Conservation (phyloP, 805 yeast genomes). For the Kuraishia piskuri region DNA sequence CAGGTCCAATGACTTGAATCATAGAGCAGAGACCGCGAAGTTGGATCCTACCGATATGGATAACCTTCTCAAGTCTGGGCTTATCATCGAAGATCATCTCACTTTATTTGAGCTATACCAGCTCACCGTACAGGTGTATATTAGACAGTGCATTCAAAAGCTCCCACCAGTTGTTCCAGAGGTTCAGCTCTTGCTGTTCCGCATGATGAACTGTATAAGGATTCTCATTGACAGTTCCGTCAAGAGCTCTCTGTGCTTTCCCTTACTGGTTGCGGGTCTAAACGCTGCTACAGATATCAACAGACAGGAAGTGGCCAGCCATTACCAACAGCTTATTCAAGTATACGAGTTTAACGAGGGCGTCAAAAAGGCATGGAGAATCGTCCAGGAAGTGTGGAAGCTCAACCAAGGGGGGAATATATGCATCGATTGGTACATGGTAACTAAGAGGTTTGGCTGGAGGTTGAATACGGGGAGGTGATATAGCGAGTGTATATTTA, state of each 20-base stretch:
- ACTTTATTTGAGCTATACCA: constrained; percentile 27
- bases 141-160: constrained; percentile 15
- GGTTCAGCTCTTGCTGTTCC: constrained; percentile 11
- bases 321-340: constrained; percentile 21
- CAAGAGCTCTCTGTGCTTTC: constrained; percentile 25
- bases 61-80: background rate
- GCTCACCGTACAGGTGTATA: constrained; percentile 17
- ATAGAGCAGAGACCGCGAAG: background rate
- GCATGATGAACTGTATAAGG: constrained; percentile 15
- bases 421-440: constrained; percentile 30
- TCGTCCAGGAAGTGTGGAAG: constrained; percentile 27
- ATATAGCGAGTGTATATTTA: background rate
- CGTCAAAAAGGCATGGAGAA: constrained; percentile 19
- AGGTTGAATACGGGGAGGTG: constrained; percentile 15
- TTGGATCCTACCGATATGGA: background rate
- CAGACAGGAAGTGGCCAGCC: constrained; percentile 14
- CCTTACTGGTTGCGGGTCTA: constrained; percentile 28
- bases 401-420: constrained; percentile 23
- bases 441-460: constrained; percentile 31
- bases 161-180: constrained; percentile 19
- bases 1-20: background rate
- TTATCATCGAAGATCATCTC: constrained; percentile 14
- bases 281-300: constrained; percentile 19
- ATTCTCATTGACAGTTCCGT: constrained; percentile 14
- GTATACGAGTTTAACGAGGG: constrained; percentile 20